phyloP scores from a whole-genome alignment of 192 early-diverging fungal genomes.

The Coemansia sp. region DNA sequence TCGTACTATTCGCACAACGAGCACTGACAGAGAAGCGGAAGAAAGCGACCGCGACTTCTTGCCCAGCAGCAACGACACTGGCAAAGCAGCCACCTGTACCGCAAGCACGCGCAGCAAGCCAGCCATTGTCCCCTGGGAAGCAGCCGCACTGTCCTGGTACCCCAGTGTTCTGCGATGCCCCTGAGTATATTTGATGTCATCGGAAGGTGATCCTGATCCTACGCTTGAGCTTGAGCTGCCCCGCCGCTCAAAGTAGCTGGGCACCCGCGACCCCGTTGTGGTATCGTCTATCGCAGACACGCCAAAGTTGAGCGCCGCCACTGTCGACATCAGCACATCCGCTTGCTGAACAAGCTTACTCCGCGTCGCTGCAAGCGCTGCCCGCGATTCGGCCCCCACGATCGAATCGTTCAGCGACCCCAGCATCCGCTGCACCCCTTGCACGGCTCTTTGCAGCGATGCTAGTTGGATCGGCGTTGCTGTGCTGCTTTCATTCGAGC shows the following conservation, averaged over 20 bases:
- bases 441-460: slow-evolving; percentile 50
- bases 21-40: slow-evolving; percentile 2
- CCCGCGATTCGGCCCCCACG: slow-evolving; percentile 31
- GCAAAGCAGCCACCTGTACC: slow-evolving; percentile 35
- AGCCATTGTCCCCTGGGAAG: not conserved
- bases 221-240: not conserved
- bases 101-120: slow-evolving; percentile 2
- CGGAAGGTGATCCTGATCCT: not conserved
- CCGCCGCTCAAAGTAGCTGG: slow-evolving; percentile 9
- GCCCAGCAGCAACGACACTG: slow-evolving; percentile 38
- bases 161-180: not conserved
- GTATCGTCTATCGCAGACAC: slow-evolving; percentile 20
- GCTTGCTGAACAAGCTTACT: slow-evolving; percentile 48
- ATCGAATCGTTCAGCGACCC: slow-evolving; percentile 49
- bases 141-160: not conserved
- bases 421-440: slow-evolving; percentile 51
- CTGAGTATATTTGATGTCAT: not conserved
- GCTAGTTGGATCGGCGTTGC: slow-evolving; percentile 46
- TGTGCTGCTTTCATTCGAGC: not conserved
- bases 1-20: slow-evolving; percentile 10
- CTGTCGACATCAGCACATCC: slow-evolving; percentile 51
- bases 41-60: slow-evolving; percentile 3
- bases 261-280: not conserved
- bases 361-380: slow-evolving; percentile 37
- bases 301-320: slow-evolving; percentile 50